Percentiles rank a stretch among this genome's conserved stretches.
phyloP scores from a whole-genome alignment of 1,284 basidiomycete species.

The Inonotus obliquus region DNA sequence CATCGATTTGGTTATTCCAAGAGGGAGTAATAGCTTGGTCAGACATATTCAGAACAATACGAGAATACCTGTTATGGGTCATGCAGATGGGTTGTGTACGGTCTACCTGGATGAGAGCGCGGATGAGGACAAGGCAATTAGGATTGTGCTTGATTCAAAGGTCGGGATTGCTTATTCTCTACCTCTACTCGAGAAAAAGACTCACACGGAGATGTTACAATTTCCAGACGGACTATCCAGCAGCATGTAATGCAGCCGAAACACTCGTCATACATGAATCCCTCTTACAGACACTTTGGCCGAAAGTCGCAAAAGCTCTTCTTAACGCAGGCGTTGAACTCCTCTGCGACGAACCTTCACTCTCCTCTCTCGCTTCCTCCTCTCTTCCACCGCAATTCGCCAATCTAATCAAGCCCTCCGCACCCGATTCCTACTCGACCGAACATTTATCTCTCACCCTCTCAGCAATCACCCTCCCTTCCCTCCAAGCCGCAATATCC shows the following conservation, averaged over 20 bases:
- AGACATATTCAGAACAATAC: conserved; percentile 86
- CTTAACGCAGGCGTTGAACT: conserved; percentile 70
- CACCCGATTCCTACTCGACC: conserved; percentile 68
- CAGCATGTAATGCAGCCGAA: conserved; percentile 94
- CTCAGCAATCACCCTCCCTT: conserved; percentile 73
- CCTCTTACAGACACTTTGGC: conserved; percentile 74
- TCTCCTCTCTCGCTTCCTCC: conserved; percentile 43
- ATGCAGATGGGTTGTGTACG: conserved; percentile 93
- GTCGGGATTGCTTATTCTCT: conserved; percentile 35
- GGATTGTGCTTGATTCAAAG: conserved; percentile 89
- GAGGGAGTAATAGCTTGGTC: conserved; percentile 92
- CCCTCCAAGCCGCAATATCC: conserved; percentile 68
- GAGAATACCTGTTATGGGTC: conserved; percentile 97
- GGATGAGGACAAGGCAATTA: conserved; percentile 69
- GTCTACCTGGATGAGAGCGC: conserved; percentile 88
- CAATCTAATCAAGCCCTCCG: conserved; percentile 49
- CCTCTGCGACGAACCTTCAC: conserved; percentile 69
- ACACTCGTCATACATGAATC: conserved; percentile 83
- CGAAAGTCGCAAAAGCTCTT: conserved; percentile 70
- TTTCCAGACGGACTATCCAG: conserved; percentile 95
- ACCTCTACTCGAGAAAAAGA: neutral
- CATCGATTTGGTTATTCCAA: conserved; percentile 96
- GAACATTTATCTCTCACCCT: conserved; percentile 87
- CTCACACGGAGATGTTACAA: conserved; percentile 7
- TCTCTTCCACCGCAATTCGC: conserved; percentile 33